Evolutionary conservation across 2,329 filamentous ascomycete species (phyloP).

Genomic region (Hypoxylon sp.): DNA sequence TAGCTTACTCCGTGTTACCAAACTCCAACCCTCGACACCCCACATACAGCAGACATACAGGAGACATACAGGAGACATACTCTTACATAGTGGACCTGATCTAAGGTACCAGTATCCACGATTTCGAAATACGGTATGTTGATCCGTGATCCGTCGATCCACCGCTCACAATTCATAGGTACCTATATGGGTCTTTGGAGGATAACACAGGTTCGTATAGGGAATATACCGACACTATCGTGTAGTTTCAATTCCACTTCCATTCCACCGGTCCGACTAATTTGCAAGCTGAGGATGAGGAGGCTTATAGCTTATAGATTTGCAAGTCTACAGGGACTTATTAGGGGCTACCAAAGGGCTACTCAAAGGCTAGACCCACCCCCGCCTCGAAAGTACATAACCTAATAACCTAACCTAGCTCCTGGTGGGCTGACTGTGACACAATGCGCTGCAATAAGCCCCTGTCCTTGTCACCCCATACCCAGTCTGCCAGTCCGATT

Average conservation of each 20-base stretch:
- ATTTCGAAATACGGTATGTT: not conserved
- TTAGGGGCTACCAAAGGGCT: conserved; percentile 8
- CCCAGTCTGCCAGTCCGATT: too few species aligned
- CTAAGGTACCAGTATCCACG: not conserved
- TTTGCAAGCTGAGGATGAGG: conserved; percentile 19
- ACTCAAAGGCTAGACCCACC: conserved; percentile 16
- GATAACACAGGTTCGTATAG: not conserved
- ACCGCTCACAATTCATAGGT: not conserved
- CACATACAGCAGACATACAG: not conserved
- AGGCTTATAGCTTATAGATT: not conserved
- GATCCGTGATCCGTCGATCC: not conserved
- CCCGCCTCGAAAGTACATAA: conserved; percentile 26
- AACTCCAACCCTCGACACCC: not conserved
- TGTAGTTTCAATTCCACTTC: conserved; percentile 37
- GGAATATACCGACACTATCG: not conserved
- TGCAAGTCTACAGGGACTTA: not conserved
- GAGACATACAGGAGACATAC: not conserved
- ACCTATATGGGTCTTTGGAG: not conserved
- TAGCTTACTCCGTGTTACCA: conserved; percentile 3
- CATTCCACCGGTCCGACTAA: conserved; percentile 39
- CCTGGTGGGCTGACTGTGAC: conserved; percentile 34
- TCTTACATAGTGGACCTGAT: not conserved
- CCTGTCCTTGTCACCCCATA: conserved; percentile 21
- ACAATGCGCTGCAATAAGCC: conserved; percentile 20
- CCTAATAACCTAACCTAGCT: too few species aligned